Evolutionary conservation across 331 rosid genomes (phyloP), one percentile per base, ranked within the genome.

Genomic region (Rhamnella rubrinervis): DNA sequence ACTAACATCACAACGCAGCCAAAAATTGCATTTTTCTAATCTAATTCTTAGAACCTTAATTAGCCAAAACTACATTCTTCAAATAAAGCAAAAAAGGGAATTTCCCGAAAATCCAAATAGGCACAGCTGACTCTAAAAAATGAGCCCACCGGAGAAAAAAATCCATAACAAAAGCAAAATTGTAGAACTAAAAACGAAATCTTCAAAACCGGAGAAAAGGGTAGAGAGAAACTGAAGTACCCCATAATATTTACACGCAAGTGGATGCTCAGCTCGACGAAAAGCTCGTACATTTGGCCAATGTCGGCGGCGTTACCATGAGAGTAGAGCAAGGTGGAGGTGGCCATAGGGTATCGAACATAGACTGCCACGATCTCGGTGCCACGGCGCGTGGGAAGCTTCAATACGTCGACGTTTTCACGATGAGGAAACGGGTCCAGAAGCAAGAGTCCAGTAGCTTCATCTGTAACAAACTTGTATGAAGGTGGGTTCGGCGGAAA

Each of bases 401-500:
- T 85, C 78, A 87, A 85, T 65, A 93, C 81, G 40, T 93, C 92
- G 12, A 88, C 93, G 78, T 93, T 90, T 72, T 90, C 98, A 0
- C 95, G 87, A 76, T 84, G 96, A 0, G 95, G 87, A 53, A 83
- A 83, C 0, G 84, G 79, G 57, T 84, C 81, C 58, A 93, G 55
- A 8, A 93, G 86, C 59, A 85, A 74, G 7, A 88, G 79, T 6
- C 88, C 92, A 1, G 95, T 77, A 3, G 80, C 76, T 37, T 75
- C 71, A 61, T 88, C 95, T 39, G 81, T 88, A 1, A 74, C 38
- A 0, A 93, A 77, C 81, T 82, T 88, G 84, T 93, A 93, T 16
- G 97, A 88, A 1, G 98, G 87, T 21, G 98, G 98, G 71, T 75
- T 83, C 6, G 98, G 97, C 2, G 98, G 98, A 75, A 90, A 93